A percentile compares a stretch with the other conserved stretches of the same genome.
phyloP scores from a whole-genome alignment of 2,329 filamentous ascomycete species.

The Colletotrichum tamarilloi region DNA sequence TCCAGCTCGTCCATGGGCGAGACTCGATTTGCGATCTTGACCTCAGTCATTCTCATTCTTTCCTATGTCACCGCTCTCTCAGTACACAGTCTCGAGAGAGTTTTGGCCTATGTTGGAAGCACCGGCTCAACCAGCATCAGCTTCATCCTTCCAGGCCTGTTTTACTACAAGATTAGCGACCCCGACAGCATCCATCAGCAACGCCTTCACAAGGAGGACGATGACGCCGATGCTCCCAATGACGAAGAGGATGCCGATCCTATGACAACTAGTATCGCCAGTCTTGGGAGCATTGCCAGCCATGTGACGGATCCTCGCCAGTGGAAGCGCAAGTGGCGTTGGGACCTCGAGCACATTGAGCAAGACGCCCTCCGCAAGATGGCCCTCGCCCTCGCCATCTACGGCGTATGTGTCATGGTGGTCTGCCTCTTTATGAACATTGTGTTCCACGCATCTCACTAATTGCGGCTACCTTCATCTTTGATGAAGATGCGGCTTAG shows the following conservation, averaged over 20 bases:
- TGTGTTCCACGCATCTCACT: slow-evolving; percentile 78
- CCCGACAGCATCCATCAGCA: slow-evolving; percentile 90
- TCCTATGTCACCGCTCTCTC: slow-evolving; percentile 92
- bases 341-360: slow-evolving; percentile 73
- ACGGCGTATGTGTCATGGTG: slow-evolving; percentile 89
- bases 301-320: slow-evolving; percentile 50
- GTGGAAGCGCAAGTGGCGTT: slow-evolving; percentile 67
- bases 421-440: slow-evolving; percentile 88
- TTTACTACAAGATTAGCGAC: slow-evolving; percentile 98
- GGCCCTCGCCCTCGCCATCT: slow-evolving; percentile 81
- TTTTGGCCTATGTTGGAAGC: slow-evolving; percentile 93
- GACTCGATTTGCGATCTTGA: slow-evolving; percentile 87
- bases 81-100: slow-evolving; percentile 87
- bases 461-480: slow-evolving; percentile 28
- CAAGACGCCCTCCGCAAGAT: slow-evolving; percentile 75
- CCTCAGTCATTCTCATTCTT: slow-evolving; percentile 84
- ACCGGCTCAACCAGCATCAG: slow-evolving; percentile 96
- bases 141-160: slow-evolving; percentile 94
- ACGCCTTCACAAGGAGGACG: slow-evolving; percentile 88
- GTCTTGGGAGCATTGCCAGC: slow-evolving; percentile 55
- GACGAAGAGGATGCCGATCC: slow-evolving; percentile 55
- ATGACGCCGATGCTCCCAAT: slow-evolving; percentile 75
- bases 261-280: slow-evolving; percentile 58
- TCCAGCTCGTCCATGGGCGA: slow-evolving; percentile 80
- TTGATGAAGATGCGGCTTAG: background rate